phyloP scores from a whole-genome alignment of 2,329 filamentous ascomycete species.

The Pseudogymnoascus sp. region DNA sequence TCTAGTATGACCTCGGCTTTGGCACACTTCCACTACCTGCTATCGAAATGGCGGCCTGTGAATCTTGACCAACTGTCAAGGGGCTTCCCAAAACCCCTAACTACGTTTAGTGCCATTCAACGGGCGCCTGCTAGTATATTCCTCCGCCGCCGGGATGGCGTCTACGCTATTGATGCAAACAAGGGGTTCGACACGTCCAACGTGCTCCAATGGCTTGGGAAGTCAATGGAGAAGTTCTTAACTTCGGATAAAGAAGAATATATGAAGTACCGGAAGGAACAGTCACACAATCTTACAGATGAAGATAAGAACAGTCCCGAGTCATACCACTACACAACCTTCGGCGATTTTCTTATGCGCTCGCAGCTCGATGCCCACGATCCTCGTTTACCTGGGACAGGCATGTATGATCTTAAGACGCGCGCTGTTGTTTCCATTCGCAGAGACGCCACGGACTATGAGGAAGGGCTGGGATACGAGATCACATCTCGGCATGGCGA shows the following conservation, averaged over 20 bases:
- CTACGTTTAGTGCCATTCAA: conserved; percentile 63
- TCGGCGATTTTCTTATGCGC: conserved; percentile 85
- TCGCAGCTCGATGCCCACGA: conserved; percentile 93
- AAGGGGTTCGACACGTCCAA: conserved; percentile 83
- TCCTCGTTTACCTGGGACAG: conserved; percentile 74
- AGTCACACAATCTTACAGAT: conserved; percentile 60
- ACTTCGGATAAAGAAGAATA: conserved; percentile 76
- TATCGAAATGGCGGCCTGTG: conserved; percentile 74
- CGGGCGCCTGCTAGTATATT: conserved; percentile 73
- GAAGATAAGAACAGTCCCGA: conserved; percentile 66
- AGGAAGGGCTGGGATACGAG: conserved; percentile 78
- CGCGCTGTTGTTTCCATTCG: conserved; percentile 85
- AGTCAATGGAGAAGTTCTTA: conserved; percentile 92
- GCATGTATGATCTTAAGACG: conserved; percentile 95
- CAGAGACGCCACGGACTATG: conserved; percentile 68
- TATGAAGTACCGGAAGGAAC: conserved; percentile 69
- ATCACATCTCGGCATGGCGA: conserved; percentile 67
- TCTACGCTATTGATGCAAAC: conserved; percentile 92
- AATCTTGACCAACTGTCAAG: conserved; percentile 60
- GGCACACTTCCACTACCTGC: conserved; percentile 83
- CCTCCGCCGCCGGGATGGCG: conserved; percentile 65
- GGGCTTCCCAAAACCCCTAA: conserved; percentile 53
- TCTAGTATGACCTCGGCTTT: conserved; percentile 90
- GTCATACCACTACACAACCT: conserved; percentile 77
- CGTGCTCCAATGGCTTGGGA: conserved; percentile 83